These are phyloP conservation scores for Paraurostyla sp. DNA, from an alignment of 73 alveolate species.

Conservation along the genomic window DNA sequence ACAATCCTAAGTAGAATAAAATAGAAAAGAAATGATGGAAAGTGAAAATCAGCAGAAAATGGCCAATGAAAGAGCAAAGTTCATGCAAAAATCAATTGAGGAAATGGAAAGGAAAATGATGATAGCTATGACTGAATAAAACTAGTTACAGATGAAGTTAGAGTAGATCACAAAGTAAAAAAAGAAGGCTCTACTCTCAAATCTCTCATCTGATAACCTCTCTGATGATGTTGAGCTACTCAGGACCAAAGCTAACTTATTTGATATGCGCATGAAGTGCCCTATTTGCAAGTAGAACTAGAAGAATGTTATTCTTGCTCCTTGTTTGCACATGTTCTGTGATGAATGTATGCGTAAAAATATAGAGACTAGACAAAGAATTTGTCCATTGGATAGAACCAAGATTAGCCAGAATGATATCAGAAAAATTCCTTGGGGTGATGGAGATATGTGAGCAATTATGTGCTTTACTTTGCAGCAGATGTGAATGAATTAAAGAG, in stretches of 20 bases:
- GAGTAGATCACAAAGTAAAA: too few relatives aligned
- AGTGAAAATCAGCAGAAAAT: neutral
- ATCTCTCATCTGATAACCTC: neutral
- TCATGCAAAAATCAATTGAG: too few relatives aligned
- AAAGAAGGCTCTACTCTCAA: neutral
- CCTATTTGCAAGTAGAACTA: neutral
- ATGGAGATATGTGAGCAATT: too few relatives aligned
- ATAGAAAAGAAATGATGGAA: neutral
- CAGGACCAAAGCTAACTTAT: neutral
- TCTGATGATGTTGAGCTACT: neutral
- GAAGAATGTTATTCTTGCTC: neutral
- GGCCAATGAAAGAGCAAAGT: neutral
- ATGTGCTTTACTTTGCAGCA: too few relatives aligned
- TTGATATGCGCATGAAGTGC: neutral
- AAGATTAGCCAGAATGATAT: neutral
- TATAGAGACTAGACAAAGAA: neutral
- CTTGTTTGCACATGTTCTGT: slow-evolving; percentile 23
- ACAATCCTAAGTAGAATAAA: neutral
- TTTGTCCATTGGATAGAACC: neutral
- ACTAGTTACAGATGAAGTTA: too few relatives aligned
- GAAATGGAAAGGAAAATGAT: neutral
- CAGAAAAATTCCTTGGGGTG: neutral
- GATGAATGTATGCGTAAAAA: slow-evolving; percentile 7
- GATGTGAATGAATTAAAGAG: too few relatives aligned
- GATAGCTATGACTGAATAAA: neutral